These are phyloP conservation scores for Fusarium agapanthi DNA, from an alignment of 2,329 filamentous ascomycete species.

Conservation along the genomic window DNA sequence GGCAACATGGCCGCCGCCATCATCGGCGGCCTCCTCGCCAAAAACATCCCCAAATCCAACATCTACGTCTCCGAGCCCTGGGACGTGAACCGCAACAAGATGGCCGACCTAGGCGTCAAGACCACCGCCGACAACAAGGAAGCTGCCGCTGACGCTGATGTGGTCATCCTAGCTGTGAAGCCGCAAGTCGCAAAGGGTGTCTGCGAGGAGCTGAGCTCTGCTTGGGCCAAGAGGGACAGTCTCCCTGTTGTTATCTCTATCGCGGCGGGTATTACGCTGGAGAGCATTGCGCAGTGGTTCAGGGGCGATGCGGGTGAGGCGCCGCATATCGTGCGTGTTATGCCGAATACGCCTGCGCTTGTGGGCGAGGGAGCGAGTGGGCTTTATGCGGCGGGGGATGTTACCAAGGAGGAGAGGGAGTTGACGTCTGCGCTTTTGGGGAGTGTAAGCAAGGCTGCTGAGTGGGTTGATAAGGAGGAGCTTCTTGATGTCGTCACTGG, in stretches of 20 bases:
- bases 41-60: constrained; percentile 54
- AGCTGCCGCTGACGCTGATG: constrained; percentile 53
- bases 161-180: constrained; percentile 61
- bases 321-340: constrained; percentile 59
- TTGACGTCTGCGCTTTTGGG: constrained; percentile 53
- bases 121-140: constrained; percentile 58
- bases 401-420: constrained; percentile 53
- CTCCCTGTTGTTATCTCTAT: constrained; percentile 59
- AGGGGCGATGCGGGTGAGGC: constrained; percentile 48
- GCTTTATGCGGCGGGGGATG: constrained; percentile 54
- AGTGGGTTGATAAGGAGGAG: constrained; percentile 61
- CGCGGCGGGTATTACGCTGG: constrained; percentile 58
- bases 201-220: constrained; percentile 56
- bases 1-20: constrained; percentile 64
- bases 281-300: constrained; percentile 55
- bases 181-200: constrained; percentile 59
- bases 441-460: constrained; percentile 57
- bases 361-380: constrained; percentile 61
- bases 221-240: constrained; percentile 45
- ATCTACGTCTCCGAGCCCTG: constrained; percentile 61
- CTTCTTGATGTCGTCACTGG: constrained; percentile 61
- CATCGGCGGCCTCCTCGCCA: constrained; percentile 57
- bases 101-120: constrained; percentile 55
- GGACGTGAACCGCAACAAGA: constrained; percentile 62
- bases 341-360: constrained; percentile 62